A percentile compares a stretch with the other conserved stretches of the same genome.
Conservation (phyloP, 2,329 filamentous ascomycete genomes). For the Boeremia lycopersici region DNA sequence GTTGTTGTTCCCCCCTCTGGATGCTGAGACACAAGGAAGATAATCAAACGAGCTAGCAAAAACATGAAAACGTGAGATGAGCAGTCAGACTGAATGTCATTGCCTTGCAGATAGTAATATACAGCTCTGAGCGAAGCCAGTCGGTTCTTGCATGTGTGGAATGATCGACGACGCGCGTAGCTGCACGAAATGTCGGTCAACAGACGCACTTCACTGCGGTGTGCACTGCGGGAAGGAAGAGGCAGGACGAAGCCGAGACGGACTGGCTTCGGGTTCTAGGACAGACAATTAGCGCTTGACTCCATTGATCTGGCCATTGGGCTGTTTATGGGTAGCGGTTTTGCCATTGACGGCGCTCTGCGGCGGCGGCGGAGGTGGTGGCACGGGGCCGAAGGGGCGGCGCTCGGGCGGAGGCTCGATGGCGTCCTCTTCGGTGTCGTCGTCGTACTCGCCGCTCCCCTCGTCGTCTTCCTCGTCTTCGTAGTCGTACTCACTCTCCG, state of each 20-base stretch:
- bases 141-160: neutral
- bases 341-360: conserved; percentile 40
- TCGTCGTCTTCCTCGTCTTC: conserved; percentile 50
- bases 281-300: conserved; percentile 43
- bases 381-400: conserved; percentile 46
- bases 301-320: conserved; percentile 48
- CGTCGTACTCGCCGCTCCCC: conserved; percentile 59
- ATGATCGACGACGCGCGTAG: neutral
- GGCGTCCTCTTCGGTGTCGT: conserved; percentile 63
- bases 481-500: conserved; percentile 50
- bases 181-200: conserved; percentile 2
- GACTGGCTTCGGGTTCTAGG: neutral
- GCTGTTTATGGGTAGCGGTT: conserved; percentile 46
- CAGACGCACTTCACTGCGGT: neutral
- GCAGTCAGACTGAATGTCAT: conserved; percentile 15
- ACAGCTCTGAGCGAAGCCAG: conserved; percentile 5
- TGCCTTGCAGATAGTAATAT: conserved; percentile 17
- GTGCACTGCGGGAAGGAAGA: neutral
- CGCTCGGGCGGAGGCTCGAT: conserved; percentile 39
- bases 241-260: neutral
- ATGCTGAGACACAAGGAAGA: neutral
- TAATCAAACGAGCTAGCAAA: neutral
- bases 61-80: neutral
- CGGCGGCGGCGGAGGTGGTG: conserved; percentile 45
- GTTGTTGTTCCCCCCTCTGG: neutral